phyloP scores from a whole-genome alignment of 2,329 filamentous ascomycete species.

The Aspergillus hortae region DNA sequence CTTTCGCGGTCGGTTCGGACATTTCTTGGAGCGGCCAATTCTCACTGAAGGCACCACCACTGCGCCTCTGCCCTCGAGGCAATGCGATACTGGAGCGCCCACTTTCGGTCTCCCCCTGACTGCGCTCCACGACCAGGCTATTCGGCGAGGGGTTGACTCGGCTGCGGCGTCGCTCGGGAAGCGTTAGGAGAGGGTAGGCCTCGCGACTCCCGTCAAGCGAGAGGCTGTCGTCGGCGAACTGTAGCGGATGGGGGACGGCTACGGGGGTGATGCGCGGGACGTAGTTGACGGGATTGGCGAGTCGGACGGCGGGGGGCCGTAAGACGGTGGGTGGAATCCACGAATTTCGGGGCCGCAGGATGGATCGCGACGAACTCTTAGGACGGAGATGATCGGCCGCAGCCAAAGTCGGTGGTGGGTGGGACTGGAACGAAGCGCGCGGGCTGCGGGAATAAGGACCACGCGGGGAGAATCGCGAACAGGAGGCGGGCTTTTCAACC shows the following conservation, averaged over 20 bases:
- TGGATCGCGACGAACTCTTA: constrained; percentile 10
- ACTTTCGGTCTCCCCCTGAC: constrained; percentile 44
- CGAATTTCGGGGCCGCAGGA: constrained; percentile 9
- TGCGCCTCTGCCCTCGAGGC: constrained; percentile 42
- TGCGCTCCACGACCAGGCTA: constrained; percentile 49
- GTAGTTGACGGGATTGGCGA: constrained; percentile 62
- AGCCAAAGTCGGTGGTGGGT: constrained; percentile 7
- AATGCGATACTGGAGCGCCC: constrained; percentile 52
- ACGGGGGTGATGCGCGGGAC: constrained; percentile 53
- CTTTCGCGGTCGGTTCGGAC: constrained; percentile 23
- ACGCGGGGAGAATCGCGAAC: constrained; percentile 8
- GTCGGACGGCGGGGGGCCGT: constrained; percentile 46
- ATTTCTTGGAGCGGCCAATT: constrained; percentile 21
- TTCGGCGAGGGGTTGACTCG: constrained; percentile 46
- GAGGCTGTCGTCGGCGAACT: constrained; percentile 32
- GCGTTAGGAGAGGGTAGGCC: constrained; percentile 54
- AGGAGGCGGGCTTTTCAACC: constrained; percentile 28
- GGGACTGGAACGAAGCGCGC: constrained; percentile 14
- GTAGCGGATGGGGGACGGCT: constrained; percentile 35
- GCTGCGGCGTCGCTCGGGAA: constrained; percentile 56
- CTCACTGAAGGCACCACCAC: constrained; percentile 24
- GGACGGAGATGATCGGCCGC: constrained; percentile 11
- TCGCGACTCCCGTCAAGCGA: constrained; percentile 39
- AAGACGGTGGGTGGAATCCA: constrained; percentile 20
- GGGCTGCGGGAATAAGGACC: constrained; percentile 12